Conservation (phyloP, 2,329 filamentous ascomycete species). For the Exophiala dermatitidis region DNA sequence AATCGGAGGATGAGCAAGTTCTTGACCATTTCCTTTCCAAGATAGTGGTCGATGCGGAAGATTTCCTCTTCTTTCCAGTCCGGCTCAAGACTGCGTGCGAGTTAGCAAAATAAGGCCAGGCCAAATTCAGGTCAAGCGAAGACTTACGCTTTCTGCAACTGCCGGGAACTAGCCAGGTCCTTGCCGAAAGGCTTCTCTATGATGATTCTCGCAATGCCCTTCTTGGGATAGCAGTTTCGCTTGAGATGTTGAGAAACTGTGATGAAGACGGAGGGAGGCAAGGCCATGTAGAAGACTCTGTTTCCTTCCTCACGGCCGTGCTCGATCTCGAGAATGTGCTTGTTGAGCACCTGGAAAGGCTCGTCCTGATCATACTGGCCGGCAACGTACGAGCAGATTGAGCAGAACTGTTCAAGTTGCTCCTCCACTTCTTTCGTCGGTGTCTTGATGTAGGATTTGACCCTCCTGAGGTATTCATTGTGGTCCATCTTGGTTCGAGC, state of each 20-base stretch:
- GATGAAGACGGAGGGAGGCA: conserved; percentile 95
- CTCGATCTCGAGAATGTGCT: conserved; percentile 81
- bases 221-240: conserved; percentile 89
- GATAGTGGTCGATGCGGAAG: conserved; percentile 98
- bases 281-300: conserved; percentile 97
- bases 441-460: conserved; percentile 98
- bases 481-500: conserved; percentile 99
- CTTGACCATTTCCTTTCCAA: conserved; percentile 99
- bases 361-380: conserved; percentile 98
- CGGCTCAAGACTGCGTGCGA: conserved; percentile 57
- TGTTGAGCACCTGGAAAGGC: conserved; percentile 76
- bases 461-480: conserved; percentile 84
- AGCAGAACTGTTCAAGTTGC: conserved; percentile 83
- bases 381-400: conserved; percentile 85
- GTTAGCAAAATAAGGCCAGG: conserved; percentile 1
- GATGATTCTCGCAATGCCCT: conserved; percentile 87
- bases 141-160: conserved; percentile 70
- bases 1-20: conserved; percentile 97
- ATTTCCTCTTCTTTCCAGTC: conserved; percentile 99
- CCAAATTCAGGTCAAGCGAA: not conserved
- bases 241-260: conserved; percentile 96
- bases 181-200: conserved; percentile 99
- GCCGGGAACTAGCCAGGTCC: conserved; percentile 86
- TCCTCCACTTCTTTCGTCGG: conserved; percentile 96
- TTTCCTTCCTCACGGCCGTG: conserved; percentile 73